Evolutionary conservation across 495 filamentous ascomycete species (phyloP).

Genomic region (Darksidea phi): DNA sequence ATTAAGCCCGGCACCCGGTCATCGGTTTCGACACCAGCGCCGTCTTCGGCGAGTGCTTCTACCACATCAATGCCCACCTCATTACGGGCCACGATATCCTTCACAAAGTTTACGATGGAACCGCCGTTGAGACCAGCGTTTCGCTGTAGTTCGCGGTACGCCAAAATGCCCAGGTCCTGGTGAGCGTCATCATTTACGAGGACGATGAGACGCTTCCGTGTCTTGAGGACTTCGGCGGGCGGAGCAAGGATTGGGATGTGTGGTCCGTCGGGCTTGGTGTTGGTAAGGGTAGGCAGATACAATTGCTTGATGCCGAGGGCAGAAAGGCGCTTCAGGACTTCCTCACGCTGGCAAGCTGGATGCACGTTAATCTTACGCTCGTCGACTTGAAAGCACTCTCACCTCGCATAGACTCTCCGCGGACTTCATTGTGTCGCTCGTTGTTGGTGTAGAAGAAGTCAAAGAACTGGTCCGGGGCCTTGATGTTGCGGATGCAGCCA

Average conservation of each 20-base stretch:
- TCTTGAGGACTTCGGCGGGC: slow-evolving; percentile 53
- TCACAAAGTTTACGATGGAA: slow-evolving; percentile 61
- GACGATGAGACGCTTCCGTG: slow-evolving; percentile 66
- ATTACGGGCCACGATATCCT: slow-evolving; percentile 40
- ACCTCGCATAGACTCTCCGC: slow-evolving; percentile 65
- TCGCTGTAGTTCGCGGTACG: slow-evolving; percentile 62
- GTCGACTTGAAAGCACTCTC: neutral
- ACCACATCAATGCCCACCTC: neutral
- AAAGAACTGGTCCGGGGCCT: slow-evolving; percentile 65
- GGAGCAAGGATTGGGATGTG: slow-evolving; percentile 66
- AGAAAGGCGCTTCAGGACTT: slow-evolving; percentile 61
- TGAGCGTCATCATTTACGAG: slow-evolving; percentile 67
- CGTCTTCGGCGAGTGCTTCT: slow-evolving; percentile 6
- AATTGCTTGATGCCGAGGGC: slow-evolving; percentile 55
- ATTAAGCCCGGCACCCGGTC: slow-evolving; percentile 40
- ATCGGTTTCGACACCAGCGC: slow-evolving; percentile 12
- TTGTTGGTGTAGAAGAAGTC: slow-evolving; percentile 70
- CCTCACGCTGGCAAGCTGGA: slow-evolving; percentile 61
- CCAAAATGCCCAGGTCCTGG: slow-evolving; percentile 73
- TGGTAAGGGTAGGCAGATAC: slow-evolving; percentile 56
- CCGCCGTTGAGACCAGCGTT: slow-evolving; percentile 63
- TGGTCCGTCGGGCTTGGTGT: slow-evolving; percentile 45
- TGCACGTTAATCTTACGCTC: slow-evolving; percentile 11
- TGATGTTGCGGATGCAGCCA: slow-evolving; percentile 57
- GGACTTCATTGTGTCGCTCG: slow-evolving; percentile 66